Evolutionary conservation across 495 filamentous ascomycete species (phyloP).

Genomic region (Penicillium odoratum): DNA sequence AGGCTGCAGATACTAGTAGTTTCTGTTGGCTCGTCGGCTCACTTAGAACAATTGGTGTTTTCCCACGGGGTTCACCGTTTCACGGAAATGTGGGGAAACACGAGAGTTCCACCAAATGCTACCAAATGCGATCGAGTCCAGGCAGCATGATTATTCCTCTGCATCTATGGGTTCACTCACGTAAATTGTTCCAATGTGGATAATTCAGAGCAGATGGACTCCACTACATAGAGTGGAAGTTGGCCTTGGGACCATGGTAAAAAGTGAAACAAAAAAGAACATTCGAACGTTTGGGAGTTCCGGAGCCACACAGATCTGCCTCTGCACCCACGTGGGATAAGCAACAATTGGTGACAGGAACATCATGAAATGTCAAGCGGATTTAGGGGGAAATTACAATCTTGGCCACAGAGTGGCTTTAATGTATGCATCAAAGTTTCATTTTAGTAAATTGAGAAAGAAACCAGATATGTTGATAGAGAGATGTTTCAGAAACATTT

Average conservation of each 20-base stretch:
- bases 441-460: too few species aligned
- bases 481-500: too few species aligned
- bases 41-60: neutral
- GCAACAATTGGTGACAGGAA: neutral
- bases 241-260: neutral
- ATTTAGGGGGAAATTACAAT: too few species aligned
- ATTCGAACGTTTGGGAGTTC: neutral
- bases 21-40: neutral
- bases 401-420: too few species aligned
- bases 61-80: neutral
- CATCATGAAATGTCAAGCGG: too few species aligned
- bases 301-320: neutral
- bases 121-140: neutral
- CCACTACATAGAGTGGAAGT: too few species aligned
- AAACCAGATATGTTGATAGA: too few species aligned
- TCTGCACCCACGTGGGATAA: neutral
- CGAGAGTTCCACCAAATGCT: constrained; percentile 1
- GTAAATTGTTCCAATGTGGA: neutral
- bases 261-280: neutral
- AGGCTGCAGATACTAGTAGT: neutral
- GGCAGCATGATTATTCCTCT: constrained; percentile 2
- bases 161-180: neutral
- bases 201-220: neutral
- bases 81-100: neutral
- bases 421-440: too few species aligned